Evolutionary conservation across 345 rosid species (phyloP).

Genomic region (Brassica rapa): DNA sequence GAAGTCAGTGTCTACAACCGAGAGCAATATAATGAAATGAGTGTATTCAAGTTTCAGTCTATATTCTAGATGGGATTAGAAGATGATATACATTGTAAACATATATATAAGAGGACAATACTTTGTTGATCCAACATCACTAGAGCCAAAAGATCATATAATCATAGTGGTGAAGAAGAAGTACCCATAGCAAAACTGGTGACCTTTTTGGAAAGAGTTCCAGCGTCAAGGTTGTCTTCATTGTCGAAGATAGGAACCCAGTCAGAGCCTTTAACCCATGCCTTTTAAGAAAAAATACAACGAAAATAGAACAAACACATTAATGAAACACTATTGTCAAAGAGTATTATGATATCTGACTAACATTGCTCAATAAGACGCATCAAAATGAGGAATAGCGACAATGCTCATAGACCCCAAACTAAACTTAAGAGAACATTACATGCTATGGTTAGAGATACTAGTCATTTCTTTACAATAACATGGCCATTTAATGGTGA

Average conservation of each 20-base stretch:
- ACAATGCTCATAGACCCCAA: neutral
- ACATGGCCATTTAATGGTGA: neutral
- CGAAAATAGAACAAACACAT: neutral
- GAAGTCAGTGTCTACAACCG: slow-evolving; percentile 19
- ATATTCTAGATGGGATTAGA: neutral
- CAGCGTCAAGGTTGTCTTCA: slow-evolving; percentile 57
- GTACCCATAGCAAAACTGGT: slow-evolving; percentile 85
- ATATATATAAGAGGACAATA: neutral
- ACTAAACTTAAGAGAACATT: slow-evolving; percentile 9
- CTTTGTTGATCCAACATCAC: neutral
- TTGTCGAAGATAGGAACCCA: slow-evolving; percentile 87
- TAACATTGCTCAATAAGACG: slow-evolving; percentile 2
- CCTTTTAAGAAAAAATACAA: slow-evolving; percentile 47
- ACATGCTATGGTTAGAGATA: neutral
- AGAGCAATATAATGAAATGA: neutral
- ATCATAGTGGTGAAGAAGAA: slow-evolving; percentile 4
- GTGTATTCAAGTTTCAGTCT: slow-evolving; percentile 8
- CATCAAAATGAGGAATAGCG: neutral
- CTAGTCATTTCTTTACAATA: neutral
- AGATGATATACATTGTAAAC: neutral
- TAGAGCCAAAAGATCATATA: slow-evolving; percentile 24
- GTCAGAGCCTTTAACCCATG: slow-evolving; percentile 82
- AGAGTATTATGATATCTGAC: neutral
- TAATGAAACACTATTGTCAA: slow-evolving; percentile 1
- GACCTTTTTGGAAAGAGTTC: slow-evolving; percentile 66